phyloP scores from a whole-genome alignment of 345 rosid genomes.

The Salix brachista region DNA sequence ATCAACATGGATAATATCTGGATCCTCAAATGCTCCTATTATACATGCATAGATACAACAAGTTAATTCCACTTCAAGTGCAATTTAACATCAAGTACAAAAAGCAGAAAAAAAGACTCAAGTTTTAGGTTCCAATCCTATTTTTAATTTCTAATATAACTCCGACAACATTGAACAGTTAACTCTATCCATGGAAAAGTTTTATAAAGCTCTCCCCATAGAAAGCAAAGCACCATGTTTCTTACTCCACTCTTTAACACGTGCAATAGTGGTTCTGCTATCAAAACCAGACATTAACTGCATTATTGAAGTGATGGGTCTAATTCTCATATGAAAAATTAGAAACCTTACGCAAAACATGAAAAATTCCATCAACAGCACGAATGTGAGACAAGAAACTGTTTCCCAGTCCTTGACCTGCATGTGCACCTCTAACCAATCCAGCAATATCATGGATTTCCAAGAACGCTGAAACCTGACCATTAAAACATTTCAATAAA shows the following conservation, averaged over 20 bases:
- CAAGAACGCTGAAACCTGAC: conserved; percentile 80
- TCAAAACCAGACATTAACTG: background rate
- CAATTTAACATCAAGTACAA: background rate
- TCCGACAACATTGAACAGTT: background rate
- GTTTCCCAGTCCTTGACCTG: conserved; percentile 97
- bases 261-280: too few species aligned
- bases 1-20: conserved; percentile 94
- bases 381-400: conserved; percentile 94
- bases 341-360: conserved; percentile 67
- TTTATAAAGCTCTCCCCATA: too few species aligned
- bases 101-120: background rate
- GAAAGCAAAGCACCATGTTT: too few species aligned
- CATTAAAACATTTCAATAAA: background rate
- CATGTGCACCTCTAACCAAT: conserved; percentile 89
- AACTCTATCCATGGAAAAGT: too few species aligned
- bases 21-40: conserved; percentile 93
- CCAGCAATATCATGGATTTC: conserved; percentile 99
- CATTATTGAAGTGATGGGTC: background rate
- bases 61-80: background rate
- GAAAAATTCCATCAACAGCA: conserved; percentile 98
- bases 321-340: background rate
- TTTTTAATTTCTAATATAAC: background rate
- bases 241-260: too few species aligned
- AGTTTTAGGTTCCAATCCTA: background rate
- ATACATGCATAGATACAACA: background rate